These are phyloP conservation scores for Pestalotiopsis fici DNA, from an alignment of 2,329 filamentous ascomycete species.

Conservation along the genomic window DNA sequence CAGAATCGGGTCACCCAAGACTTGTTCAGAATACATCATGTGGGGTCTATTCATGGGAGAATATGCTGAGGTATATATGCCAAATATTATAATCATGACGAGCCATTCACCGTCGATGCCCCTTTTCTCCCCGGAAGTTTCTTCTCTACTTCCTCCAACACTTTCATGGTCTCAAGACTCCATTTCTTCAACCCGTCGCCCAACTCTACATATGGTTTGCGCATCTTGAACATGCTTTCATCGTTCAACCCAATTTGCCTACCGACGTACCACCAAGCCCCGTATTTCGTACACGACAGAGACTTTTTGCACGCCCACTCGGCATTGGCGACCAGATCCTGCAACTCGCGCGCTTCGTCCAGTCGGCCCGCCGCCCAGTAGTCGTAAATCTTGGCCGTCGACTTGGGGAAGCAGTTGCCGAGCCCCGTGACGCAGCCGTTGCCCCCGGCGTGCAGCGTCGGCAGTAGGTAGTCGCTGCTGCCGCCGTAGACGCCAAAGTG, in stretches of 20 bases:
- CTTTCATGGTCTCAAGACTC: constrained; percentile 40
- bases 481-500: constrained; percentile 46
- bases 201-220: constrained; percentile 42
- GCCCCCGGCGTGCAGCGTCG: constrained; percentile 38
- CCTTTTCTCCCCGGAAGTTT: constrained; percentile 9
- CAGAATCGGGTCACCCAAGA: too few relatives aligned
- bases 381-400: constrained; percentile 39
- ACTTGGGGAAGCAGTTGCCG: constrained; percentile 47
- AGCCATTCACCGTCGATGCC: neutral
- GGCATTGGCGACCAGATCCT: constrained; percentile 44
- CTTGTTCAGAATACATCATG: neutral
- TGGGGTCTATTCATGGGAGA: neutral
- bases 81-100: neutral
- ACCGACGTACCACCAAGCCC: constrained; percentile 42
- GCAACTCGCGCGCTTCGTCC: constrained; percentile 38
- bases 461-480: constrained; percentile 43
- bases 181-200: constrained; percentile 39
- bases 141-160: constrained; percentile 34
- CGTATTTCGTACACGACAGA: constrained; percentile 47
- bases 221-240: constrained; percentile 38
- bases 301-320: constrained; percentile 54
- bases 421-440: constrained; percentile 45
- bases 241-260: constrained; percentile 34
- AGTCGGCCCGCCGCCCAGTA: constrained; percentile 38
- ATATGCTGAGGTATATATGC: neutral